These are phyloP conservation scores for Aspergillus bertholletiae DNA, from an alignment of 495 filamentous ascomycete genomes.

Conservation along the genomic window DNA sequence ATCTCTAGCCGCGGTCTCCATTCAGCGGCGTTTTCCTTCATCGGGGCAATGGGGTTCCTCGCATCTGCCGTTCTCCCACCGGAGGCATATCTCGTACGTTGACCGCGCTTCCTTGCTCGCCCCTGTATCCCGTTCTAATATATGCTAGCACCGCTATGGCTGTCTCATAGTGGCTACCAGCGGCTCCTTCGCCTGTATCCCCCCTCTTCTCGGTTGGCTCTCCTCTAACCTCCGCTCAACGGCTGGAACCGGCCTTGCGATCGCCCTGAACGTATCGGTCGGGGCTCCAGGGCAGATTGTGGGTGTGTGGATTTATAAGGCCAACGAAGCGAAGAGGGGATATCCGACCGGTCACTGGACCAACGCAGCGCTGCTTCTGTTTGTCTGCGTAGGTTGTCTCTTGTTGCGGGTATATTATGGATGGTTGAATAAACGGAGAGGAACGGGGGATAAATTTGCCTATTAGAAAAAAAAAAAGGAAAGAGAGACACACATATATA, in stretches of 20 bases:
- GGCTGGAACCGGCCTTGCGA: constrained; percentile 60
- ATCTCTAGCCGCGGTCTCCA: constrained; percentile 50
- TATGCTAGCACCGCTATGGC: constrained; percentile 52
- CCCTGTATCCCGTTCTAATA: background rate
- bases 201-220: constrained; percentile 66
- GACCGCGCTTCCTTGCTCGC: background rate
- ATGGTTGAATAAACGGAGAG: constrained; percentile 27
- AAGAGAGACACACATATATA: too few species aligned
- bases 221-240: constrained; percentile 65
- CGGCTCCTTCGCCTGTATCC: constrained; percentile 55
- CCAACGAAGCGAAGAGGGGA: constrained; percentile 52
- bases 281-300: constrained; percentile 67
- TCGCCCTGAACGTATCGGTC: constrained; percentile 64
- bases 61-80: constrained; percentile 60
- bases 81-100: constrained; percentile 48
- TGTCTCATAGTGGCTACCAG: constrained; percentile 65
- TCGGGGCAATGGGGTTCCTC: constrained; percentile 65
- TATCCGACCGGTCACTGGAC: constrained; percentile 67
- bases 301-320: constrained; percentile 71
- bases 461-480: constrained; percentile 17
- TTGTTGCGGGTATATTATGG: constrained; percentile 35
- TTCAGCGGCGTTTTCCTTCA: constrained; percentile 51
- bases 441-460: constrained; percentile 25
- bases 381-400: constrained; percentile 34
- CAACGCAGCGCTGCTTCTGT: constrained; percentile 47